These are phyloP conservation scores for Fusarium redolens DNA, from an alignment of 2,329 filamentous ascomycete species.

Conservation along the genomic window DNA sequence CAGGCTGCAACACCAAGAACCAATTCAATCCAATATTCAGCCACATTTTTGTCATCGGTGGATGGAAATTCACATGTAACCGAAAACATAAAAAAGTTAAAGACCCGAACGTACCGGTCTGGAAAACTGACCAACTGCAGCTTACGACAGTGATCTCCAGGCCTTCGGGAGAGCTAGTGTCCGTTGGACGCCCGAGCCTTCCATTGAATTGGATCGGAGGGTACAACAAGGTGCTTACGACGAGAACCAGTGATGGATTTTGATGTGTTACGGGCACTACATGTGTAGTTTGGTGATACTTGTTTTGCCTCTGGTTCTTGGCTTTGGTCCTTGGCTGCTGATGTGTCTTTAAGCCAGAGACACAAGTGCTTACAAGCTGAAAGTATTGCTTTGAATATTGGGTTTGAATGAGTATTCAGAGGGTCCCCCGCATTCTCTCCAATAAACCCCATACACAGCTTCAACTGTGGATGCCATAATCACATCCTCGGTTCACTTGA, in stretches of 20 bases:
- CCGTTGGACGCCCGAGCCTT: not conserved
- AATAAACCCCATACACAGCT: constrained; percentile 5
- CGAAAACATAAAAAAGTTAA: constrained; percentile 18
- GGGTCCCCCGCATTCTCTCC: not conserved
- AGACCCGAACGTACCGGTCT: constrained; percentile 14
- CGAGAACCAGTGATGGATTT: not conserved
- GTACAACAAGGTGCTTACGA: constrained; percentile 31
- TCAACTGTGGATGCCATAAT: constrained; percentile 7
- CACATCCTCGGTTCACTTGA: constrained; percentile 39
- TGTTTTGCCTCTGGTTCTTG: constrained; percentile 4
- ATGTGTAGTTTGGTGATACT: constrained; percentile 18
- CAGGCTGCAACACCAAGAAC: not conserved
- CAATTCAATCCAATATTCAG: not conserved
- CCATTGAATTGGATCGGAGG: not conserved
- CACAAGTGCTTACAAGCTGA: constrained; percentile 30
- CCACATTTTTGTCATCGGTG: constrained; percentile 5
- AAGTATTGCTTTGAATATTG: not conserved
- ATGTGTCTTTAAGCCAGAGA: constrained; percentile 18
- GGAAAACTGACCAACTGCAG: not conserved
- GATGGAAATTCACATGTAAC: constrained; percentile 44
- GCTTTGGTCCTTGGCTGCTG: constrained; percentile 1
- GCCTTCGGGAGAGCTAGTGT: constrained; percentile 23
- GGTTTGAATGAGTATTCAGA: not conserved
- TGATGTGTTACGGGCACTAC: constrained; percentile 2
- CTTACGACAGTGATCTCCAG: constrained; percentile 4